Conservation (phyloP, 352 stramenopile genomes). For the Pythium coloratum region DNA sequence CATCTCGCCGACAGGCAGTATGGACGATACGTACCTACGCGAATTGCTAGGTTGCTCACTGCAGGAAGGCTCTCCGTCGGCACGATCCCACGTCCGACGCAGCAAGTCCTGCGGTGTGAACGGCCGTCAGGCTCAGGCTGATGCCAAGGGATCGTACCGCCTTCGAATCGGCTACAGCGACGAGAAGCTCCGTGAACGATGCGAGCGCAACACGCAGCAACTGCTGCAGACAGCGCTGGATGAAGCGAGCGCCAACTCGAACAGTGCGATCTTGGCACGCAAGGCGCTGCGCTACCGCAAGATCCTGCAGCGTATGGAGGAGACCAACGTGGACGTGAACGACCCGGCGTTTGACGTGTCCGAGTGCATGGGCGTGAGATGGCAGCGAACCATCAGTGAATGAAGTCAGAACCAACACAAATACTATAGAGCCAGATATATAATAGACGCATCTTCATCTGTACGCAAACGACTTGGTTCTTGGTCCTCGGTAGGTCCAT, state of each 20-base stretch:
- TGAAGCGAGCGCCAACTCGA: constrained; percentile 16
- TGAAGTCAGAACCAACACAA: background rate
- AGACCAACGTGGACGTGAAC: constrained; percentile 25
- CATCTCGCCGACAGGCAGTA: constrained; percentile 14
- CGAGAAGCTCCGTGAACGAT: constrained; percentile 25
- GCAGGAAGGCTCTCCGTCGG: constrained; percentile 2
- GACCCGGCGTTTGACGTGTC: constrained; percentile 30
- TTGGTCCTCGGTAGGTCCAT: background rate
- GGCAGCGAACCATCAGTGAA: constrained; percentile 21
- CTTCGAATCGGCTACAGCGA: constrained; percentile 24
- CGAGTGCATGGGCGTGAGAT: constrained; percentile 30
- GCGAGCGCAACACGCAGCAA: constrained; percentile 25
- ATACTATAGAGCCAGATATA: constrained; percentile 6
- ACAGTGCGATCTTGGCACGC: constrained; percentile 24
- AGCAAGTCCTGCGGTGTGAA: constrained; percentile 24
- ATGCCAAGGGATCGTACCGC: background rate
- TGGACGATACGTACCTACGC: constrained; percentile 27
- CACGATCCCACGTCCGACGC: constrained; percentile 14
- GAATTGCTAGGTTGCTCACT: constrained; percentile 20
- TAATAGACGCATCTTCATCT: background rate
- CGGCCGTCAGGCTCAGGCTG: background rate
- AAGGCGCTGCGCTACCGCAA: constrained; percentile 36
- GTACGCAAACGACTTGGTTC: too few species aligned
- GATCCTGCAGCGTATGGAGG: constrained; percentile 31
- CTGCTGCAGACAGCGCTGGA: constrained; percentile 24